Conservation (phyloP, 345 rosid genomes). For the Carallia pectinifolia region DNA sequence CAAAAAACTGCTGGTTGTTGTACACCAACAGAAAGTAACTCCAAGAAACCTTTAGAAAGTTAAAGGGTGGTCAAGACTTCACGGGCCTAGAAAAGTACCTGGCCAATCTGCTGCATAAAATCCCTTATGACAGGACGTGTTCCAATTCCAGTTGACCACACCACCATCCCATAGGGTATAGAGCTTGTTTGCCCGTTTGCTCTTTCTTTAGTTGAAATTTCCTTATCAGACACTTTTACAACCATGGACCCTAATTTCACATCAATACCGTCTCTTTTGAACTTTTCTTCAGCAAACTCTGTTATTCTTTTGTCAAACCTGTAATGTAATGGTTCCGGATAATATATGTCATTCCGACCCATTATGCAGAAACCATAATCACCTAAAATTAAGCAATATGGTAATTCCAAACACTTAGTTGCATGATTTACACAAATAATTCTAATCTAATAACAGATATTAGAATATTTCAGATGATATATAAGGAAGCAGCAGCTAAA, state of each 20-base stretch:
- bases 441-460: no score
- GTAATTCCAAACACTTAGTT: no score
- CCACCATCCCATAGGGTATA: conserved; percentile 90
- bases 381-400: no score
- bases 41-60: neutral
- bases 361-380: no score
- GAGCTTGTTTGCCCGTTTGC: conserved; percentile 54
- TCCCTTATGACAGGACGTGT: conserved; percentile 76
- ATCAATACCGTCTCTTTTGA: conserved; percentile 83
- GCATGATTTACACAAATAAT: no score
- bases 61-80: neutral
- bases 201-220: conserved; percentile 71
- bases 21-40: neutral
- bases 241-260: conserved; percentile 96
- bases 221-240: conserved; percentile 66
- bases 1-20: neutral
- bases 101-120: conserved; percentile 91
- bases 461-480: no score
- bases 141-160: conserved; percentile 99
- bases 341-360: no score
- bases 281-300: conserved; percentile 86
- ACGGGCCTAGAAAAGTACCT: conserved; percentile 39
- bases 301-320: conserved; percentile 99
- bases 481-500: no score
- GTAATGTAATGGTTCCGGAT: conserved; percentile 13